A percentile compares a stretch with the other conserved stretches of the same genome.
Conservation (phyloP, 1,284 basidiomycete genomes). For the Ganoderma lucidum region DNA sequence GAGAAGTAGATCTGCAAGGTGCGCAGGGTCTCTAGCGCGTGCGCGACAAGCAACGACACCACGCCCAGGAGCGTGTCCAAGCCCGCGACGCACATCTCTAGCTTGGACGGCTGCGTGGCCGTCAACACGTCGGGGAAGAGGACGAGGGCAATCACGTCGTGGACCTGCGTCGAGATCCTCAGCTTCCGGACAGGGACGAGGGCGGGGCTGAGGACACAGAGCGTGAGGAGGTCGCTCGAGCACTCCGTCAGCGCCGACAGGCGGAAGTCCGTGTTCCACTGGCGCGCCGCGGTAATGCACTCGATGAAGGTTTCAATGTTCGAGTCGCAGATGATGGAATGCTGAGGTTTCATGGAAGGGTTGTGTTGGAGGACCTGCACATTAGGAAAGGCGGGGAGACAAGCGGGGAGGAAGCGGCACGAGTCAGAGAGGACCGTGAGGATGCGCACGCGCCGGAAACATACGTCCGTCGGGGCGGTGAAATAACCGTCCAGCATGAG, state of each 20-base stretch:
- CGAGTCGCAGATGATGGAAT: not conserved
- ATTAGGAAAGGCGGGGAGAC: not conserved
- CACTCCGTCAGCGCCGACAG: constrained; percentile 1
- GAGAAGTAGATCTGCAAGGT: not conserved
- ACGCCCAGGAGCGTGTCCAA: not conserved
- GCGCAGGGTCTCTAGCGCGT: not conserved
- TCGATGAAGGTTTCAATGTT: not conserved
- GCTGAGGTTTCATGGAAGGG: not conserved
- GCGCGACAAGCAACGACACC: no score
- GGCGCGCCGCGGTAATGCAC: not conserved
- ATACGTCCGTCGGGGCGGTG: not conserved
- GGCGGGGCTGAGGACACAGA: not conserved
- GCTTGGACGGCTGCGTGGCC: not conserved
- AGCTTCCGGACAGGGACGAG: not conserved
- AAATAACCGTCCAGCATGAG: not conserved
- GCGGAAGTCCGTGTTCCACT: not conserved
- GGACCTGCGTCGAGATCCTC: constrained; percentile 3
- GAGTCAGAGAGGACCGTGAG: not conserved
- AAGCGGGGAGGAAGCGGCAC: not conserved
- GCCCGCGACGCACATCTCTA: not conserved
- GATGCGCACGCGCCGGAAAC: not conserved
- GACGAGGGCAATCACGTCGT: not conserved
- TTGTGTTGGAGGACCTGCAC: constrained; percentile 2
- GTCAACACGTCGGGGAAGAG: not conserved
- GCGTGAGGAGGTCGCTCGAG: constrained; percentile 3